Conservation (phyloP, 2,329 filamentous ascomycete genomes). For the Tolypocladium ophioglossoides region DNA sequence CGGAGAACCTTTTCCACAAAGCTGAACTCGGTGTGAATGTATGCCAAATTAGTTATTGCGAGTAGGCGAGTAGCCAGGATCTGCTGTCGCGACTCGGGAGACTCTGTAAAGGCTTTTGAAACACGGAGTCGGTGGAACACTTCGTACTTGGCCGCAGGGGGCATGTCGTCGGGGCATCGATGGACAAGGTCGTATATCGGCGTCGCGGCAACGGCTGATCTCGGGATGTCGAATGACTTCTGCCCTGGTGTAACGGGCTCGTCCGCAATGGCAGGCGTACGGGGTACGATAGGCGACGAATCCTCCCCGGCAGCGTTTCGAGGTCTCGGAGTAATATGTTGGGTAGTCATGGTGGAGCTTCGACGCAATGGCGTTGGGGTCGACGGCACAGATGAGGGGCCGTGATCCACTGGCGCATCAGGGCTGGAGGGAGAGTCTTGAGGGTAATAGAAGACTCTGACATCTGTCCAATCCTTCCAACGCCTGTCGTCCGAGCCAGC, state of each 20-base stretch:
- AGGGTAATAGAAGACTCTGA: constrained; percentile 73
- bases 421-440: constrained; percentile 16
- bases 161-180: constrained; percentile 52
- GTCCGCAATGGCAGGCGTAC: constrained; percentile 27
- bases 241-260: constrained; percentile 31
- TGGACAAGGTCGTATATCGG: constrained; percentile 47
- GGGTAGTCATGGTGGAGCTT: constrained; percentile 43
- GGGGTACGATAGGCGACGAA: constrained; percentile 37
- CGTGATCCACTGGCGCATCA: constrained; percentile 12
- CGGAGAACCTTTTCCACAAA: constrained; percentile 81
- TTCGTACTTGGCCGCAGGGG: constrained; percentile 68
- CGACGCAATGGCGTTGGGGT: constrained; percentile 71
- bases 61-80: constrained; percentile 74
- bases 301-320: constrained; percentile 25
- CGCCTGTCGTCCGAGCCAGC: constrained; percentile 46
- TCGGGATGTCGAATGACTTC: constrained; percentile 55
- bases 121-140: constrained; percentile 72
- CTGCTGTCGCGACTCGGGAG: constrained; percentile 57
- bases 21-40: constrained; percentile 72
- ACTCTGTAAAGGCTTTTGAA: constrained; percentile 66
- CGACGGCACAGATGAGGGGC: constrained; percentile 40
- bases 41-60: constrained; percentile 82
- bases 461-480: constrained; percentile 72
- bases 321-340: constrained; percentile 28
- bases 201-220: constrained; percentile 38